Evolutionary conservation across 2,329 filamentous ascomycete species (phyloP), one percentile per base, ranked within the genome.

Genomic region (Fusarium algeriense): DNA sequence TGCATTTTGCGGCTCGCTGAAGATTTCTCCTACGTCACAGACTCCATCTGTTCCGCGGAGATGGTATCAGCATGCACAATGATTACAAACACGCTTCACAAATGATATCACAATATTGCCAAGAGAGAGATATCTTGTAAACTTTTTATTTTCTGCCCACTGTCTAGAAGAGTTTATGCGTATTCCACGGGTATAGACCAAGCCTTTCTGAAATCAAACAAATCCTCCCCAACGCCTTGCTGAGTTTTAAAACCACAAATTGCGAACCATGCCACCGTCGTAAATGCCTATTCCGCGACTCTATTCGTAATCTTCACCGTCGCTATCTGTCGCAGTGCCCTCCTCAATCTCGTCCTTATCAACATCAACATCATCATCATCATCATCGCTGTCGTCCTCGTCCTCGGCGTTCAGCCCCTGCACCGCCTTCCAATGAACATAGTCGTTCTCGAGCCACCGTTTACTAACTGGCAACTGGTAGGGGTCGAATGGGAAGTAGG

Each of bases 401-500:
- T 85, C 86, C 10, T 87, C 86, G 28, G 86, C 86, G 64, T 91
- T 87, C 14, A 94, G 81, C 0, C 92, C 93, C 1, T 90, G 90
- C 38, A 97, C 89, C 8, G 90, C 88, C 70, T 89, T 89, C 93
- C 94, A 98, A 54, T 91, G 86, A 34, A 95, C 87, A 77, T 97
- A 98, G 78, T 97, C 92, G 23, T 89, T 87, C 69, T 94, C 92
- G 15, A 99, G 83, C 97, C 96, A 98, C 64, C 90, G 88, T 81
- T 93, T 94, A 80, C 95, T 98, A 73, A 90, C 85, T 1, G 95
- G 95, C 53, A 99, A 85, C 76, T 95, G 92, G 80, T 98, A 99
- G 5, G 97, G 97, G 78, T 99, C 96, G 77, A 99, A 99, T 1
- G 96, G 96, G 77, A 98, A 99, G 80, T 97, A 98, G 0, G 94